Evolutionary conservation across 2,329 filamentous ascomycete genomes (phyloP), one percentile per base, ranked within the genome.

Genomic region (Xylariaceae sp.): DNA sequence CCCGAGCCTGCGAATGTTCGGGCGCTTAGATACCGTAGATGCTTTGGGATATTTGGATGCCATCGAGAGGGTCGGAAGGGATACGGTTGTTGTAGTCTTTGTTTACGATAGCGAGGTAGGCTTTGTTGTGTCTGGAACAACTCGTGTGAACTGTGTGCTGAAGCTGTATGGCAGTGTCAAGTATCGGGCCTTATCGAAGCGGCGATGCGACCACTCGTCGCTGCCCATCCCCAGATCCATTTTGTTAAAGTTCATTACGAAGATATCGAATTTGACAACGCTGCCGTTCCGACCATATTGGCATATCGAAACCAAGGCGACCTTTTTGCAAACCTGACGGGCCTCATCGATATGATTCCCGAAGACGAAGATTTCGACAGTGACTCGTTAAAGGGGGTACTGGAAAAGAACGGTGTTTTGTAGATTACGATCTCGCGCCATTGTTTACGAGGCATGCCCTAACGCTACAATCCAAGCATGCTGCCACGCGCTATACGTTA

Each of bases 31-130:
- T 59, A 83, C 86, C 56, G 95, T 98, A 1, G 93, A 98, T 77
- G 93, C 91, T 7, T 79, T 89, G 62, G 95, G 93, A 18, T 99
- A 96, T 68, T 82, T 99, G n/a, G 93, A 98, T 73, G 93, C 93
- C 52, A 91, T 98, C 65, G 95, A 99, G 77, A 95, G 91, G 75
- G 91, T 93, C 3, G 81, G 86, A 40, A 76, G 87, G 46, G 90
- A 93, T 45, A 93, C 91, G 0, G 83, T 89, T 2, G 93, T 98
- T 1, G 89, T 97, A 2, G 95, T 99, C 23, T 96, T 93, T 75
- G 92, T 99, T 63, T 95, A 92, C 73, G 92, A 97, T 70, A 84
- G 90, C 59, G 83, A 89, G 79, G 92, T 96, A 83, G 71, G 86
- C 75, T 48, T 50, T 48, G n/a, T 43, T 50, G 2, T 40, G 42